A percentile compares a stretch with the other conserved stretches of the same genome.
phyloP scores from a whole-genome alignment of 805 yeast species.

The Sugiyamaella valdiviana region DNA sequence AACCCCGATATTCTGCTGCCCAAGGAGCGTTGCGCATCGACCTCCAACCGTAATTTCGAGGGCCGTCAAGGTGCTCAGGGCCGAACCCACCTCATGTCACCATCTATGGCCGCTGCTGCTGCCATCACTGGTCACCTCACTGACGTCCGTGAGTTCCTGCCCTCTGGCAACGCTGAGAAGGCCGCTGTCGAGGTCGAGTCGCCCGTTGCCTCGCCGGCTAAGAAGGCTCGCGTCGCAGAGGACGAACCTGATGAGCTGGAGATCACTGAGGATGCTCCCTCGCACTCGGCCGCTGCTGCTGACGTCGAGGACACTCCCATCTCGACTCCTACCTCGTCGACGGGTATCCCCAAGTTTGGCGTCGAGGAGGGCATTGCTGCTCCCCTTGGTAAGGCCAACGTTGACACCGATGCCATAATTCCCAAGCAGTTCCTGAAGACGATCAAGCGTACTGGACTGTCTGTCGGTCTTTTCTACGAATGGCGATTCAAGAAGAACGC shows the following conservation, averaged over 20 bases:
- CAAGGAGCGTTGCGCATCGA: conserved; percentile 95
- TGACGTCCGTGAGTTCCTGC: conserved; percentile 76
- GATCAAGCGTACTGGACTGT: conserved; percentile 92
- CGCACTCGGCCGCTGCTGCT: conserved; percentile 55
- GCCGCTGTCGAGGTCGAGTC: conserved; percentile 27
- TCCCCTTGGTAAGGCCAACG: conserved; percentile 88
- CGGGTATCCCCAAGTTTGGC: conserved; percentile 69
- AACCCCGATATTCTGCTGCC: conserved; percentile 96
- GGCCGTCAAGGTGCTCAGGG: conserved; percentile 98
- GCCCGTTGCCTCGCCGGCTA: conserved; percentile 6
- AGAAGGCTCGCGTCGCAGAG: conserved; percentile 54
- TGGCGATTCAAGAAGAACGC: conserved; percentile 61
- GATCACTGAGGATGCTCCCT: conserved; percentile 34
- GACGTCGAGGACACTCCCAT: conserved; percentile 18
- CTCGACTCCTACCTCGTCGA: conserved; percentile 29
- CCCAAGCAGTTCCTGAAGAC: conserved; percentile 98
- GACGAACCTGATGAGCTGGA: conserved; percentile 42
- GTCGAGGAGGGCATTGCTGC: conserved; percentile 84
- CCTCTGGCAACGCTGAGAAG: conserved; percentile 28
- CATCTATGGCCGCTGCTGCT: conserved; percentile 99
- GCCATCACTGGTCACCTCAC: conserved; percentile 85
- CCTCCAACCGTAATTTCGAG: conserved; percentile 97
- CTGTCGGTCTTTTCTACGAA: conserved; percentile 85
- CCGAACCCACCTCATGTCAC: conserved; percentile 96
- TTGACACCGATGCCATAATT: conserved; percentile 97